Evolutionary conservation across 2,329 filamentous ascomycete genomes (phyloP).

Genomic region (Hansfordia pulvinata): DNA sequence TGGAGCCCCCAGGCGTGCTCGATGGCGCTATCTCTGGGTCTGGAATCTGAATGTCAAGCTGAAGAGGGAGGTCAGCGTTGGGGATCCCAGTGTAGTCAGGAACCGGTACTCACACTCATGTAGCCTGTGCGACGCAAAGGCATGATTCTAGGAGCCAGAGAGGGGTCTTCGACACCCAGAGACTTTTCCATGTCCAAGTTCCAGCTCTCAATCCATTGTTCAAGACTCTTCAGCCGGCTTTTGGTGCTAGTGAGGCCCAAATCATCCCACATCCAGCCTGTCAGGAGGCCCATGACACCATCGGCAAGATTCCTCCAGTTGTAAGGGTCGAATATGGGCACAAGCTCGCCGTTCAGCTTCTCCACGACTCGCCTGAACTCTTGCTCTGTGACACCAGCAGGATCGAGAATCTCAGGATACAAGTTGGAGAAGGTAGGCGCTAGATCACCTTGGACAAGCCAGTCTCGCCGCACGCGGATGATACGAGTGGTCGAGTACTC

Average conservation of each 20-base stretch:
- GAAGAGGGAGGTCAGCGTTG: not conserved
- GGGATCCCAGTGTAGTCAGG: no score
- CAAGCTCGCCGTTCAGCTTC: conserved; percentile 65
- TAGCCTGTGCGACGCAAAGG: conserved; percentile 74
- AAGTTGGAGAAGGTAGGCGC: conserved; percentile 90
- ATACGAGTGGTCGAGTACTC: conserved; percentile 72
- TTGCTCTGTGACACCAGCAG: conserved; percentile 65
- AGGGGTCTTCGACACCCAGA: conserved; percentile 33
- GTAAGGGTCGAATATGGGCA: conserved; percentile 70
- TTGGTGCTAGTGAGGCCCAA: conserved; percentile 68
- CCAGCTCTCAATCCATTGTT: conserved; percentile 78
- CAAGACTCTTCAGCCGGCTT: conserved; percentile 52
- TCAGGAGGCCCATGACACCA: conserved; percentile 63
- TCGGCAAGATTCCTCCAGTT: conserved; percentile 68
- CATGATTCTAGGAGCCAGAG: conserved; percentile 56
- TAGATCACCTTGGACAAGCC: conserved; percentile 78
- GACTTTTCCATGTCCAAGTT: conserved; percentile 57
- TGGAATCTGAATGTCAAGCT: conserved; percentile 72
- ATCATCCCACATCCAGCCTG: conserved; percentile 94
- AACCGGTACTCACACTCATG: conserved; percentile 57
- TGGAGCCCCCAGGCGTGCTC: conserved; percentile 28
- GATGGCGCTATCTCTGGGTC: conserved; percentile 56
- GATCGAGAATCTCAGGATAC: conserved; percentile 91
- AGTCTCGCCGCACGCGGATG: conserved; percentile 84
- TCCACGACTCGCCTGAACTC: conserved; percentile 77